Evolutionary conservation across 2,329 filamentous ascomycete species (phyloP).

Genomic region (Juglanconis juglandina): DNA sequence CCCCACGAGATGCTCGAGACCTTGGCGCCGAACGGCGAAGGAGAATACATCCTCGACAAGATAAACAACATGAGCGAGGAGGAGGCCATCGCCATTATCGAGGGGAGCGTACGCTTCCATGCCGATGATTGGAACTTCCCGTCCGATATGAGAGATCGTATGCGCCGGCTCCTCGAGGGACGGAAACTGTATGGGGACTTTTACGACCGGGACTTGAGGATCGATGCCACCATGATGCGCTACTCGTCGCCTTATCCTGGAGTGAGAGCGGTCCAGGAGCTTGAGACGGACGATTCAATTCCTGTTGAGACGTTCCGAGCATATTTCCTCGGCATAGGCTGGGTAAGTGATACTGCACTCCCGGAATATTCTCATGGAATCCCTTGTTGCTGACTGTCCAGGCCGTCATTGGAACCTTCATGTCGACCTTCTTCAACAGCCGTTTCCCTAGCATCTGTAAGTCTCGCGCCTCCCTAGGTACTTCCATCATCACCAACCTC

Average conservation of each 20-base stretch:
- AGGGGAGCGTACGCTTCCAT: constrained; percentile 36
- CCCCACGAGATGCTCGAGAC: constrained; percentile 36
- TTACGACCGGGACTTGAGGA: constrained; percentile 38
- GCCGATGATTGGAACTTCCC: constrained; percentile 44
- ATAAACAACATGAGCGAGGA: constrained; percentile 41
- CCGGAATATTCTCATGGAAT: background rate
- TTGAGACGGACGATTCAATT: constrained; percentile 31
- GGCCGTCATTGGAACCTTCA: constrained; percentile 36
- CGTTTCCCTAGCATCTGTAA: constrained; percentile 36
- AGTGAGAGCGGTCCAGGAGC: constrained; percentile 38
- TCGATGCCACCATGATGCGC: constrained; percentile 37
- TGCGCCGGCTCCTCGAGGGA: constrained; percentile 35
- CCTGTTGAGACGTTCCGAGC: constrained; percentile 40
- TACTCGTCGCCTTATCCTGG: constrained; percentile 41
- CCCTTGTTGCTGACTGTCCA: background rate
- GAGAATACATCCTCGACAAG: constrained; percentile 38
- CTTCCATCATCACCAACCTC: background rate
- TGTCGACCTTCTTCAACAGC: constrained; percentile 39
- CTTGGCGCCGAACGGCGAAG: constrained; percentile 40
- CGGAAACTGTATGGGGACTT: constrained; percentile 37
- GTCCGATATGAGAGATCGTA: constrained; percentile 38
- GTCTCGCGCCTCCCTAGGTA: constrained; percentile 1
- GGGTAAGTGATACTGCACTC: constrained; percentile 18
- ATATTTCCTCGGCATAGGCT: constrained; percentile 39
- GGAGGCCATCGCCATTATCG: constrained; percentile 37